A percentile compares a stretch with the other conserved stretches of the same genome.
These are phyloP conservation scores for Diplocarpon rosae DNA, from an alignment of 2,329 filamentous ascomycete genomes.

Conservation along the genomic window DNA sequence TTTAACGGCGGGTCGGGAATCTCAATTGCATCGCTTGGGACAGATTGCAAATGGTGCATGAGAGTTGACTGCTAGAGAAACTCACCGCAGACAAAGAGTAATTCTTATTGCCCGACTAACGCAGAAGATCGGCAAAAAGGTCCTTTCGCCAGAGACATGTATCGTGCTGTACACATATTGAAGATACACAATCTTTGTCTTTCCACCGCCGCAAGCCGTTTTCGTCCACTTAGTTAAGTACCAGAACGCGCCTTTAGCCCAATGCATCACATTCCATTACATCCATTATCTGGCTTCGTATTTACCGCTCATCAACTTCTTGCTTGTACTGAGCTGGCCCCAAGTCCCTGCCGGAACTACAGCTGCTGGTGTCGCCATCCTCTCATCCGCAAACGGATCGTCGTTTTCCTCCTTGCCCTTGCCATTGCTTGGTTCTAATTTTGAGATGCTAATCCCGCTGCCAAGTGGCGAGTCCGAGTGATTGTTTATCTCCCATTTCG, in stretches of 20 bases:
- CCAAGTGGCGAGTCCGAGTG: conserved; percentile 31
- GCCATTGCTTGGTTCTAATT: conserved; percentile 40
- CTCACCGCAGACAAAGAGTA: no score
- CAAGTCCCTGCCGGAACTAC: conserved; percentile 37
- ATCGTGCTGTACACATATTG: conserved; percentile 2
- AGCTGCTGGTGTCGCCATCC: conserved; percentile 17
- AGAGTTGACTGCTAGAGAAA: no score
- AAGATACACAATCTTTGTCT: conserved; percentile 3
- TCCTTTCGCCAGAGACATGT: not conserved
- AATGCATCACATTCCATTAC: not conserved
- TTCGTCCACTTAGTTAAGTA: no score
- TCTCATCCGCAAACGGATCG: conserved; percentile 60
- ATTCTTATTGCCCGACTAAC: no score
- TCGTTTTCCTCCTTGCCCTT: conserved; percentile 34
- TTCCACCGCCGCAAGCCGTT: no score
- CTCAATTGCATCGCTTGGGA: no score
- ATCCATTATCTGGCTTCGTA: conserved; percentile 44
- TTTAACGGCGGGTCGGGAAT: no score
- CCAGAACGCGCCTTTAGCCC: no score
- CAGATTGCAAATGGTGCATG: no score
- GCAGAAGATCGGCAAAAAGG: no score
- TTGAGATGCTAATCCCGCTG: conserved; percentile 56
- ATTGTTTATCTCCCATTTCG: conserved; percentile 59
- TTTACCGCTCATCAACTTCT: conserved; percentile 63
- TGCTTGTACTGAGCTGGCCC: conserved; percentile 53